Evolutionary conservation across 768 basidiomycete genomes (phyloP).

Genomic region (Phlebiopsis flavidoalba): DNA sequence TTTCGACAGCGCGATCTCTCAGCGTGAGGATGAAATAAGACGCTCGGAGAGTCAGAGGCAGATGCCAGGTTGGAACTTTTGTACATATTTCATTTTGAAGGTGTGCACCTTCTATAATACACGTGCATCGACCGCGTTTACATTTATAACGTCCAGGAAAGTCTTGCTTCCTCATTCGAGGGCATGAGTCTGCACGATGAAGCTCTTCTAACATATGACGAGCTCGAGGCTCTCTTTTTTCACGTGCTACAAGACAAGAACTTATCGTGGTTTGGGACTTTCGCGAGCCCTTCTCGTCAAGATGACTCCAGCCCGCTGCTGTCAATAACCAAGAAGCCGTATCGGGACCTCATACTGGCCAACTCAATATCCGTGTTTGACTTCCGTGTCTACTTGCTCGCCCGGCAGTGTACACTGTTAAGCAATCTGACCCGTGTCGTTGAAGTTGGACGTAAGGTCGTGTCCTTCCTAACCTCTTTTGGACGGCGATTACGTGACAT

Average conservation of each 20-base stretch:
- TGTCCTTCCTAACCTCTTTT: constrained; percentile 72
- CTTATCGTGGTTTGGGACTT: constrained; percentile 87
- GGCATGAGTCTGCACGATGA: constrained; percentile 88
- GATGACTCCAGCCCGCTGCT: constrained; percentile 84
- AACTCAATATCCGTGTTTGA: constrained; percentile 94
- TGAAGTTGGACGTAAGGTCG: constrained; percentile 68
- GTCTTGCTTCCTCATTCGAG: constrained; percentile 86
- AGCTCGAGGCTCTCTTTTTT: constrained; percentile 83
- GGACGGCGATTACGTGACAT: constrained; percentile 69
- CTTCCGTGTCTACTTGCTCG: constrained; percentile 85
- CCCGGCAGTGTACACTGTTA: constrained; percentile 76
- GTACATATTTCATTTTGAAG: constrained; percentile 94
- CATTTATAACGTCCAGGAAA: constrained; percentile 59
- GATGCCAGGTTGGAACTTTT: constrained; percentile 98
- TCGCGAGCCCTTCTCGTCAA: constrained; percentile 61
- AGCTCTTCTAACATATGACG: constrained; percentile 82
- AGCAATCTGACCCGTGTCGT: constrained; percentile 61
- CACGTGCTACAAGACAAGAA: constrained; percentile 73
- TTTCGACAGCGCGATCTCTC: constrained; percentile 73
- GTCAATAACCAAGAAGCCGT: constrained; percentile 76
- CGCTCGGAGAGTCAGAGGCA: constrained; percentile 84
- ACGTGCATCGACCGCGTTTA: background rate
- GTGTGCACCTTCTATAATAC: constrained; percentile 33
- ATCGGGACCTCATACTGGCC: constrained; percentile 82
- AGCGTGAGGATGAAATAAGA: constrained; percentile 86